Conservation (phyloP, 495 filamentous ascomycete species). For the Tuber umbilicatum region DNA sequence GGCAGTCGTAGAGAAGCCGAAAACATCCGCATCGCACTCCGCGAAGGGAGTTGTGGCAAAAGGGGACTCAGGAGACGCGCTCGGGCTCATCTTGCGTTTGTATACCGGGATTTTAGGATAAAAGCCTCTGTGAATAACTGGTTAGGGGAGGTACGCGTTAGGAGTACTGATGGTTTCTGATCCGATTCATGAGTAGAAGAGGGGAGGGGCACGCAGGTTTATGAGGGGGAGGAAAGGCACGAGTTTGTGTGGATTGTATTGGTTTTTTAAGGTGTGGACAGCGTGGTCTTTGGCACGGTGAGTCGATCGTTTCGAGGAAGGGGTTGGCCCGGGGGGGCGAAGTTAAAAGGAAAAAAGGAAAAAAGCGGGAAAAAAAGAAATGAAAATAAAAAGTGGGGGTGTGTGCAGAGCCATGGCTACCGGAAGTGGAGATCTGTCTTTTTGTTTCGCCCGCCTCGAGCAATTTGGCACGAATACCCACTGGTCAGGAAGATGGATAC, state of each 20-base stretch:
- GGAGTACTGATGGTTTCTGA: neutral
- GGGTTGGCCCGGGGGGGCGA: neutral
- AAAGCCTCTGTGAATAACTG: neutral
- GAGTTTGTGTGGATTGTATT: neutral
- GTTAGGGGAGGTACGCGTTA: neutral
- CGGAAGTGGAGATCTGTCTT: neutral
- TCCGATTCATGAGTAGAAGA: neutral
- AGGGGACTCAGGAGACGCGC: neutral
- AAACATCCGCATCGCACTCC: neutral
- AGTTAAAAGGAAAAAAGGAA: neutral
- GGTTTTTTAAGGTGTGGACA: neutral
- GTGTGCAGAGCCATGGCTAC: neutral
- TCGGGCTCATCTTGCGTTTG: neutral
- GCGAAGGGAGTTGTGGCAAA: neutral
- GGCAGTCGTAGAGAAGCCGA: neutral
- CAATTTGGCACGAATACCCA: neutral
- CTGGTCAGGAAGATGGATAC: neutral
- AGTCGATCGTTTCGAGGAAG: neutral
- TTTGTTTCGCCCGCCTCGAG: neutral
- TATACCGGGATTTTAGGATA: neutral
- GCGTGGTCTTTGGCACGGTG: neutral
- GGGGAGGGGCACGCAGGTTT: neutral
- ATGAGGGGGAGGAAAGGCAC: neutral
- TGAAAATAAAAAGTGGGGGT: neutral
- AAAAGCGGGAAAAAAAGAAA: neutral